These are phyloP conservation scores for Wickerhamomyces chaumierensis DNA, from an alignment of 805 yeast genomes.

Conservation along the genomic window DNA sequence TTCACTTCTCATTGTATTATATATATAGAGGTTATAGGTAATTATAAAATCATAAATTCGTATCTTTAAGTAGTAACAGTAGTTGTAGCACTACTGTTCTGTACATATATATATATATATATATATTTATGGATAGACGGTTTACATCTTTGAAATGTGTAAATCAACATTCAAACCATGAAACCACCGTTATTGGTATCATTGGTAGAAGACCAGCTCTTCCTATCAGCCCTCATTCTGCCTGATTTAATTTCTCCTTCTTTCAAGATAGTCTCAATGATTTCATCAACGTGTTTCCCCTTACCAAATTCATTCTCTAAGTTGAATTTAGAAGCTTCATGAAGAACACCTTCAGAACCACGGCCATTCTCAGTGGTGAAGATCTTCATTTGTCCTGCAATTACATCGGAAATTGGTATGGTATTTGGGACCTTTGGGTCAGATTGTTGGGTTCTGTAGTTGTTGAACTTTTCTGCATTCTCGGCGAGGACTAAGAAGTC, in stretches of 20 bases:
- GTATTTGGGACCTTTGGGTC: slow-evolving; percentile 31
- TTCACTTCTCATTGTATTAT: too few relatives aligned
- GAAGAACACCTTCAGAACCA: slow-evolving; percentile 63
- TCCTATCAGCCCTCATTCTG: slow-evolving; percentile 16
- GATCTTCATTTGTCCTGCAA: slow-evolving; percentile 49
- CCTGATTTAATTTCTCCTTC: slow-evolving; percentile 45
- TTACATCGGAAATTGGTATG: slow-evolving; percentile 47
- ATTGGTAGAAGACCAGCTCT: slow-evolving; percentile 29
- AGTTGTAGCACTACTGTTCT: too few relatives aligned
- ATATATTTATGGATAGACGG: too few relatives aligned
- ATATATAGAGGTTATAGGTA: background rate
- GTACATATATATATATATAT: too few relatives aligned
- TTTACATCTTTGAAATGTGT: too few relatives aligned
- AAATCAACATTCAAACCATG: background rate
- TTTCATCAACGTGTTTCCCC: slow-evolving; percentile 34
- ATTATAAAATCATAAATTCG: too few relatives aligned
- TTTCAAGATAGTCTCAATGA: slow-evolving; percentile 45
- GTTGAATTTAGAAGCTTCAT: slow-evolving; percentile 59
- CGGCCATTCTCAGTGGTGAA: slow-evolving; percentile 46
- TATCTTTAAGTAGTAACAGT: too few relatives aligned
- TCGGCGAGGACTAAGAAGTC: slow-evolving; percentile 63
- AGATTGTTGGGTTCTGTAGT: slow-evolving; percentile 20
- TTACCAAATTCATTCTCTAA: slow-evolving; percentile 62
- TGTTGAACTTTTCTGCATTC: slow-evolving; percentile 34
- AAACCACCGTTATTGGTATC: slow-evolving; percentile 27